Evolutionary conservation across 257 asterid genomes (phyloP).

Genomic region (Cinchona pubescens): DNA sequence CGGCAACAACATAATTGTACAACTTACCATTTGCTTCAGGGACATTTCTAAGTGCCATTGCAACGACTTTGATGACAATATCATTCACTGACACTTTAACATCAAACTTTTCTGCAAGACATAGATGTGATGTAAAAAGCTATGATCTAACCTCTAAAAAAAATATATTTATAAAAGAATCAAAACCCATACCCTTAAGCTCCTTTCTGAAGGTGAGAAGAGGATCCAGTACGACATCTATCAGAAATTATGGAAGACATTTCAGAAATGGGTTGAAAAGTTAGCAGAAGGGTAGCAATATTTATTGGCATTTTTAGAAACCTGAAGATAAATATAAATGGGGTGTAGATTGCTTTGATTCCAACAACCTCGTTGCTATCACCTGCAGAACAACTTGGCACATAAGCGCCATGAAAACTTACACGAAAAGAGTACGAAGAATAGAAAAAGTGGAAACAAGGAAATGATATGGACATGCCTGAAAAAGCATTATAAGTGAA

Average conservation of each 20-base stretch:
- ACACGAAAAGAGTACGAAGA: not conserved
- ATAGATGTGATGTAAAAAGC: slow-evolving; percentile 25
- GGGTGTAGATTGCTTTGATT: slow-evolving; percentile 91
- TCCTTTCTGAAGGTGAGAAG: slow-evolving; percentile 92
- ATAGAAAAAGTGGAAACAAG: not conserved
- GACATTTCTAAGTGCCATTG: slow-evolving; percentile 76
- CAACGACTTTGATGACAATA: slow-evolving; percentile 88
- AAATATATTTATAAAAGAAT: slow-evolving; percentile 6
- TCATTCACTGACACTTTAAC: slow-evolving; percentile 95
- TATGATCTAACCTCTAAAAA: slow-evolving; percentile 20
- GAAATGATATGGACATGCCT: not conserved
- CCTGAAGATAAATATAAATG: slow-evolving; percentile 96
- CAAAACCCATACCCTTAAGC: slow-evolving; percentile 68
- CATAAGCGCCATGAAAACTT: slow-evolving; percentile 2
- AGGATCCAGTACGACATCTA: slow-evolving; percentile 94
- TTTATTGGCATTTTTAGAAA: slow-evolving; percentile 23
- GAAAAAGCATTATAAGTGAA: not conserved
- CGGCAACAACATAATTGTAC: slow-evolving; percentile 14
- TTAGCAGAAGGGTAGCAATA: slow-evolving; percentile 18
- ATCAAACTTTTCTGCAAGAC: slow-evolving; percentile 69
- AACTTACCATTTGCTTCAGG: slow-evolving; percentile 94
- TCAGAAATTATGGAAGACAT: slow-evolving; percentile 28
- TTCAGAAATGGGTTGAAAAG: slow-evolving; percentile 25
- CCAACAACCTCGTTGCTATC: slow-evolving; percentile 90
- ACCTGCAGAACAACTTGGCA: slow-evolving; percentile 47